Conservation (phyloP, 1,284 basidiomycete genomes). For the Porogramme epimiltina region DNA sequence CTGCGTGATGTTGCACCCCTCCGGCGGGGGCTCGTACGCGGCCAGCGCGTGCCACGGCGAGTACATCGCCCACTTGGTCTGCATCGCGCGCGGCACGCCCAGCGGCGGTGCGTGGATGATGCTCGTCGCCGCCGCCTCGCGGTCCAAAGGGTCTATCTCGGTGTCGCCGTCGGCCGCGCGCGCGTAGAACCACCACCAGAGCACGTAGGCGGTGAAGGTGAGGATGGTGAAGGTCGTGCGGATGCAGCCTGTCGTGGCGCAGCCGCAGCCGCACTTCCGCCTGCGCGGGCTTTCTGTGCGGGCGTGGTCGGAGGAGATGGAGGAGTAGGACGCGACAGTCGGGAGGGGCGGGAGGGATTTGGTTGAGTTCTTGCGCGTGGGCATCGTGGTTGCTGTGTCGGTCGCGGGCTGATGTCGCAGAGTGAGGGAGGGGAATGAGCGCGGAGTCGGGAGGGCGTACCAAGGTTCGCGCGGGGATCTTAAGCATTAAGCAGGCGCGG, state of each 20-base stretch:
- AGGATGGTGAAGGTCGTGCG: slow-evolving; percentile 17
- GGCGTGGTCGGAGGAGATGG: background rate
- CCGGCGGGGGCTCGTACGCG: slow-evolving; percentile 48
- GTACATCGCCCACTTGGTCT: slow-evolving; percentile 55
- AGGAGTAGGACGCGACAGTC: slow-evolving; percentile 4
- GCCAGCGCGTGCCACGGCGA: slow-evolving; percentile 56
- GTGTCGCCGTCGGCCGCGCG: background rate
- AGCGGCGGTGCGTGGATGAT: slow-evolving; percentile 16
- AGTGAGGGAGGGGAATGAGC: background rate
- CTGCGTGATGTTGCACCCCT: slow-evolving; percentile 55
- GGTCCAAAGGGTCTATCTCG: background rate
- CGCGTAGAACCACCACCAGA: slow-evolving; percentile 10
- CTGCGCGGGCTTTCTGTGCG: background rate
- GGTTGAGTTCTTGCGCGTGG: slow-evolving; percentile 11
- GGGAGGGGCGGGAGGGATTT: slow-evolving; percentile 13
- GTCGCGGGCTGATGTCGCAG: background rate
- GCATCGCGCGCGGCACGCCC: slow-evolving; percentile 25
- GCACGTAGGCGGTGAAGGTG: slow-evolving; percentile 14
- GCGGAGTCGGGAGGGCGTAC: background rate
- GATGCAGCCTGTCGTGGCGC: slow-evolving; percentile 15
- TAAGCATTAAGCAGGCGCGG: background rate
- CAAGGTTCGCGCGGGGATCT: background rate
- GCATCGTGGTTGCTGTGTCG: background rate
- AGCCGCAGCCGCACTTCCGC: too few relatives aligned
- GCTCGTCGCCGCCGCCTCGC: slow-evolving; percentile 1